phyloP scores from a whole-genome alignment of 2,329 filamentous ascomycete species.

The Cordyceps cicadae region DNA sequence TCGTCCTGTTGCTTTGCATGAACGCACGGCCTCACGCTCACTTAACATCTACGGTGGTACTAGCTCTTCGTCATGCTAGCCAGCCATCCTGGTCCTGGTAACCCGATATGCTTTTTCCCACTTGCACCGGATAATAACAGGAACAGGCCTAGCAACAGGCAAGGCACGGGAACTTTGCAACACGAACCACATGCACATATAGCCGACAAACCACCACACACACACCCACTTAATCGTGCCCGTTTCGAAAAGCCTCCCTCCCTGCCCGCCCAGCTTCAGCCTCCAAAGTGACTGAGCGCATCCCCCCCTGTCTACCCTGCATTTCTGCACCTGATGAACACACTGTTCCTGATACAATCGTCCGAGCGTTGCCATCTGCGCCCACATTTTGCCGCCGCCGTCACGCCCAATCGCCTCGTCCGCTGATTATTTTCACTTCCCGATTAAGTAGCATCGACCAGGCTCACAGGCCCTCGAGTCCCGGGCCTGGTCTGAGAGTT shows the following conservation, averaged over 20 bases:
- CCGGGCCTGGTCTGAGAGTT: neutral
- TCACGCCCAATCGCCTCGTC: neutral
- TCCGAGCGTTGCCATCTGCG: neutral
- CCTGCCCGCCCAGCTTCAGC: neutral
- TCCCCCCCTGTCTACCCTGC: neutral
- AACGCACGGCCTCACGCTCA: neutral
- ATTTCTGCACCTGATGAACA: neutral
- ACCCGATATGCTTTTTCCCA: too few species aligned
- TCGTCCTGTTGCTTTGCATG: neutral
- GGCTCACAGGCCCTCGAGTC: neutral
- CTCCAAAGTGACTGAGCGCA: slow-evolving; percentile 4
- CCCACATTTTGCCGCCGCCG: neutral
- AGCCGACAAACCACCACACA: neutral
- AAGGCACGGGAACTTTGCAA: neutral
- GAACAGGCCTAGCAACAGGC: neutral
- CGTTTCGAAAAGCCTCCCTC: neutral
- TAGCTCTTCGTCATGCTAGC: too few species aligned
- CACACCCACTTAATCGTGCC: neutral
- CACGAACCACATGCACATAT: too few species aligned
- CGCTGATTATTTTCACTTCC: neutral
- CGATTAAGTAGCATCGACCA: slow-evolving; percentile 6
- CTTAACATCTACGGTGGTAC: neutral
- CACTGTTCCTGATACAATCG: slow-evolving; percentile 6
- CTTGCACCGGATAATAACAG: too few species aligned
- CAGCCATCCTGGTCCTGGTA: too few species aligned